Evolutionary conservation across 2,329 filamentous ascomycete genomes (phyloP), one percentile per base, ranked within the genome.

Genomic region (Stachybotrys chlorohalonatus): DNA sequence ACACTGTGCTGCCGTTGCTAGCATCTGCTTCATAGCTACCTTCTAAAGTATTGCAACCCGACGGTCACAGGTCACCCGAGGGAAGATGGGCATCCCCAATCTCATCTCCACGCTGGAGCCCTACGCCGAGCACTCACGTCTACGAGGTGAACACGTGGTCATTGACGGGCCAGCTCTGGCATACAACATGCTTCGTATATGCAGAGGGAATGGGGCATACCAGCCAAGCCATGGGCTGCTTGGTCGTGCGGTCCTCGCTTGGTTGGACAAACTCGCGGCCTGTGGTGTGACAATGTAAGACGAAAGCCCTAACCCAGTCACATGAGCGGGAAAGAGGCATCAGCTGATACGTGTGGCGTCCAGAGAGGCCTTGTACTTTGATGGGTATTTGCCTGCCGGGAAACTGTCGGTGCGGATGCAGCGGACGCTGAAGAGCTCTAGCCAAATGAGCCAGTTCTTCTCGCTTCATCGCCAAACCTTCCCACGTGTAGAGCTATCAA

Each of bases 131-230:
- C 63, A 69, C 16, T 67, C 66, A 7, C 60, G 65, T 11, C 68
- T 87, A 2, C 60, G 67, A 46, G 67, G 70, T 31, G 64, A 74
- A 46, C 62, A 63, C 6, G 70, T 80, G 17, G 76, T 82, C 49
- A 82, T 95, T 54, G 91, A 96, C 66, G 91, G 90, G 0, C 90
- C 91, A 5, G 85, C 84, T 2, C 72, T 95, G 31, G 88, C 90
- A 1, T 87, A 93, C 66, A 81, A 89, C 66, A 74, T 92, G 47
- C 83, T 87, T 57, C 74, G 83, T 52, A 70, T 82, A 16, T 79
- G 84, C 54, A 71, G 68, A 17, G 69, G 68, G 46, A 78, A 77
- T 62, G 74, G 76, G 51, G 71, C 81, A 46, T 75, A 80, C 11
- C 74, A 80, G 32, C 83, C 86, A 6, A 78, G 82, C 0, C 90